Conservation (phyloP, 2,329 filamentous ascomycete genomes). For the Alternaria postmessia region DNA sequence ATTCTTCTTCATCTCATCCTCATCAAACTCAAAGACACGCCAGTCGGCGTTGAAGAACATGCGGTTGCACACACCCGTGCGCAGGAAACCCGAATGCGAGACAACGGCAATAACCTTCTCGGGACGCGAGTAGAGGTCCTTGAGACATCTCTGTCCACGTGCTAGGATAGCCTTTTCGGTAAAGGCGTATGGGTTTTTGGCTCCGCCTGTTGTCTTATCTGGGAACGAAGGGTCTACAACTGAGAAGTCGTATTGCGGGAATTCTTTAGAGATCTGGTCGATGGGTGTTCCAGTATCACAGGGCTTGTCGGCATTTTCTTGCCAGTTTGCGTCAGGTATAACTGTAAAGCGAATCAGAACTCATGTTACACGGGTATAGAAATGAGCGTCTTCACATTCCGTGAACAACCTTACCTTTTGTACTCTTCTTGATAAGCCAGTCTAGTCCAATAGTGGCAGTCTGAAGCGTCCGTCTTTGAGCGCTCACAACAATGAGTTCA, state of each 20-base stretch:
- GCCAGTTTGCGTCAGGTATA: constrained; percentile 69
- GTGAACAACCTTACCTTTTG: constrained; percentile 45
- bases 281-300: constrained; percentile 69
- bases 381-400: background rate
- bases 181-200: constrained; percentile 60
- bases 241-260: constrained; percentile 66
- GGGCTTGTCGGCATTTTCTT: constrained; percentile 61
- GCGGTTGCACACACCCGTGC: constrained; percentile 63
- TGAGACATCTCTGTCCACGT: constrained; percentile 63
- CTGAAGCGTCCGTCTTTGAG: constrained; percentile 72
- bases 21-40: constrained; percentile 66
- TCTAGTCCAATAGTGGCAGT: constrained; percentile 67
- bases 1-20: constrained; percentile 57
- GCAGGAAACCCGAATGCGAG: constrained; percentile 70
- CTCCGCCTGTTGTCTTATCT: constrained; percentile 62
- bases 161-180: constrained; percentile 62
- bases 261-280: constrained; percentile 56
- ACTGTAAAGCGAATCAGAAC: constrained; percentile 40
- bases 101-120: constrained; percentile 72
- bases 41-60: constrained; percentile 68
- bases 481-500: constrained; percentile 67
- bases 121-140: constrained; percentile 60
- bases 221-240: constrained; percentile 67
- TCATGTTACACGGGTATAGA: background rate
- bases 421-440: constrained; percentile 61